These are phyloP conservation scores for Pleodorina starrii DNA, from an alignment of 139 green algal species.

Conservation along the genomic window DNA sequence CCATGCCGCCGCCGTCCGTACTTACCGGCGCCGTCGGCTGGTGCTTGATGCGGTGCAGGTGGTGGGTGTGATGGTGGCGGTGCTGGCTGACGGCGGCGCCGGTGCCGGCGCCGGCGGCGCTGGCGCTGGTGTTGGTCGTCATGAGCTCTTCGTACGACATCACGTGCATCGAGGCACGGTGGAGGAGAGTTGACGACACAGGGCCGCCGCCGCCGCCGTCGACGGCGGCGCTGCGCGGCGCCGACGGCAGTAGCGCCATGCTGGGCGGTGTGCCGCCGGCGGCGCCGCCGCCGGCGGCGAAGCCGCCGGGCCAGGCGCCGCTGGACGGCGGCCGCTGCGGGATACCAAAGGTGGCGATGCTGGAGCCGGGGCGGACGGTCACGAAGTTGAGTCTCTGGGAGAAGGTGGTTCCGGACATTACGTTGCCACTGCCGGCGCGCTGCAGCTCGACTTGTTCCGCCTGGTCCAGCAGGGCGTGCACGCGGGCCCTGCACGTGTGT, in stretches of 20 bases:
- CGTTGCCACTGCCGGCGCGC: neutral
- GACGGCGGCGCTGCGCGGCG: too few species aligned
- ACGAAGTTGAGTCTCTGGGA: neutral
- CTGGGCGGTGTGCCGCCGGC: too few species aligned
- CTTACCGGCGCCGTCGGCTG: neutral
- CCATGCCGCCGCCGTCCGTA: neutral
- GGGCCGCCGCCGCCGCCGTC: too few species aligned
- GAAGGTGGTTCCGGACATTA: neutral
- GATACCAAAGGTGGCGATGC: neutral
- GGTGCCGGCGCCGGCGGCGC: neutral
- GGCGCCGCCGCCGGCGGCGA: too few species aligned
- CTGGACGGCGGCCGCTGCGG: neutral
- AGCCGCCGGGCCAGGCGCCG: too few species aligned
- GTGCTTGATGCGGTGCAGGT: neutral
- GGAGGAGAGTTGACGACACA: too few species aligned
- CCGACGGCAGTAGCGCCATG: too few species aligned
- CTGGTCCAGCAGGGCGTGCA: slow-evolving; percentile 37
- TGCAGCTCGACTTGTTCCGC: slow-evolving; percentile 9
- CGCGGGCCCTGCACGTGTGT: slow-evolving; percentile 31
- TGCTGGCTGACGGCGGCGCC: neutral
- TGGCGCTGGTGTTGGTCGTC: neutral
- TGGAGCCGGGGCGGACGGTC: neutral
- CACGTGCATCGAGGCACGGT: neutral
- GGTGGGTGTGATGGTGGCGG: neutral
- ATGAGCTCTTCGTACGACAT: neutral